Conservation (phyloP, 140 eudicot species). For the Anethum foeniculum region DNA sequence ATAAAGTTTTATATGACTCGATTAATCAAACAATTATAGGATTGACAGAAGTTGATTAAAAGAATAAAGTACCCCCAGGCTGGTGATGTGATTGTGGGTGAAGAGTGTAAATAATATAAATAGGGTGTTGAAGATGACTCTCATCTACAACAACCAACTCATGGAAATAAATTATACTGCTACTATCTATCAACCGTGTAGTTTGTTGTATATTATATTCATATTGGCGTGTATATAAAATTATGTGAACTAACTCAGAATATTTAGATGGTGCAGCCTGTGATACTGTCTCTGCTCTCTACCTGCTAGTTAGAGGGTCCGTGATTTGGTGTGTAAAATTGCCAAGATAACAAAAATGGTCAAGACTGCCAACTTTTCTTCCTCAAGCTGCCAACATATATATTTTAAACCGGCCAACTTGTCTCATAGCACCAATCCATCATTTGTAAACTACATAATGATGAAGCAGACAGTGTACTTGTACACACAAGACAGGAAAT, state of each 20-base stretch:
- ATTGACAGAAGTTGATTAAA: background rate
- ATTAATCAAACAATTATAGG: background rate
- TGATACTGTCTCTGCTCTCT: background rate
- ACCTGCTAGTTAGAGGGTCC: too few species aligned
- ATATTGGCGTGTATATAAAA: too few species aligned
- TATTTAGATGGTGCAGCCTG: background rate
- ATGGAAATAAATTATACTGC: background rate
- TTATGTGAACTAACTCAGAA: background rate
- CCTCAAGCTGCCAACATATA: too few species aligned
- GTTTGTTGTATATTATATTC: background rate
- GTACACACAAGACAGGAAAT: background rate
- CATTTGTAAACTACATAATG: too few species aligned
- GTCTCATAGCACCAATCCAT: too few species aligned
- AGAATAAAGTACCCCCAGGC: background rate
- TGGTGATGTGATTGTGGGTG: background rate
- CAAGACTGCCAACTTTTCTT: too few species aligned
- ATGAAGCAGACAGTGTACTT: too few species aligned
- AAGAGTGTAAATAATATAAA: too few species aligned
- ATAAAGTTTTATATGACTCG: background rate
- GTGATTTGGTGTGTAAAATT: too few species aligned
- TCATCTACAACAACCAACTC: background rate
- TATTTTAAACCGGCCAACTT: too few species aligned
- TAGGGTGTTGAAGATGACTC: background rate
- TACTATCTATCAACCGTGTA: background rate
- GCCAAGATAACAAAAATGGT: too few species aligned